phyloP scores from a whole-genome alignment of 225 moss, liverwort and hornwort species.

The Ulota crispa region DNA sequence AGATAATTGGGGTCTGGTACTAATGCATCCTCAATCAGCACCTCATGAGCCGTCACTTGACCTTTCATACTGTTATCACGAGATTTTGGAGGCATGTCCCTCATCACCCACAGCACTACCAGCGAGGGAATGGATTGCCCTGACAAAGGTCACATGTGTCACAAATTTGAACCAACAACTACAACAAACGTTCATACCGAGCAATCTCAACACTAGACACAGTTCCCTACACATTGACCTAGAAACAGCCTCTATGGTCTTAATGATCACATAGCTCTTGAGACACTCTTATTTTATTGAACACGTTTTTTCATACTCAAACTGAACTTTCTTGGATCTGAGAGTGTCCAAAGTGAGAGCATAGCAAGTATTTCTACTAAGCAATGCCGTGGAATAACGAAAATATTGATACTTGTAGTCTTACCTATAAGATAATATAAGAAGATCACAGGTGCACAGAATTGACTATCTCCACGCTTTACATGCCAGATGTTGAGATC shows the following conservation, averaged over 20 bases:
- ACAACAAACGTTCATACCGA: neutral
- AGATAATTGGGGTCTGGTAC: slow-evolving; percentile 44
- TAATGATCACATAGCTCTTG: neutral
- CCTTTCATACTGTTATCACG: slow-evolving; percentile 39
- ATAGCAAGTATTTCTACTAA: neutral
- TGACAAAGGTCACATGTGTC: slow-evolving; percentile 22
- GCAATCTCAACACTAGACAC: neutral
- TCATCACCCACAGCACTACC: slow-evolving; percentile 95
- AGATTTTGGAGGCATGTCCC: slow-evolving; percentile 72
- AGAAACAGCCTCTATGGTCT: neutral
- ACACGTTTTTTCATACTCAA: neutral
- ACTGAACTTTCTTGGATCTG: neutral
- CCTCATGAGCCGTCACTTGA: slow-evolving; percentile 26
- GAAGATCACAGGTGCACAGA: slow-evolving; percentile 60
- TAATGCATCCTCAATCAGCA: slow-evolving; percentile 49
- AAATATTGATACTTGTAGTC: neutral
- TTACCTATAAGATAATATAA: slow-evolving; percentile 77
- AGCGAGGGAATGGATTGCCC: slow-evolving; percentile 83
- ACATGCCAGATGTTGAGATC: slow-evolving; percentile 69
- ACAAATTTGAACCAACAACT: neutral
- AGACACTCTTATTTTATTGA: neutral
- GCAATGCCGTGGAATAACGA: neutral
- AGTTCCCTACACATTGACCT: neutral
- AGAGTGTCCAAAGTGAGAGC: neutral
- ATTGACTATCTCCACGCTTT: slow-evolving; percentile 45